Conservation (phyloP, 1,139 yeast species). For the Lodderomyces pseudojiufengensis region DNA sequence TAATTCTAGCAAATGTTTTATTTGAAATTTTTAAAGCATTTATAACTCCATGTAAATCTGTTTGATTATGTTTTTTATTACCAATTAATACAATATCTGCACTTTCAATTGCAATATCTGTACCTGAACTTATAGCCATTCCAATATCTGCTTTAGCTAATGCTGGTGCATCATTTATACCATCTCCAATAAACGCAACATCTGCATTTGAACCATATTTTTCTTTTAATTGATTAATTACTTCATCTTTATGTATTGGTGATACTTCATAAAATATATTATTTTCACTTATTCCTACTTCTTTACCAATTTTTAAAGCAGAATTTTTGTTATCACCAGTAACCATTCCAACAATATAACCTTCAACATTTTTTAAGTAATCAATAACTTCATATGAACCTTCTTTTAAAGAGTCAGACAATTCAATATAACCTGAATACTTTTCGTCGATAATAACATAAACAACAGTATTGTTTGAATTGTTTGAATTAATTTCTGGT, state of each 20-base stretch:
- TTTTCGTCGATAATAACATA: constrained; percentile 50
- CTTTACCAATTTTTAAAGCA: constrained; percentile 61
- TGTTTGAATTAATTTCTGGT: constrained; percentile 3
- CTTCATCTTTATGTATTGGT: constrained; percentile 72
- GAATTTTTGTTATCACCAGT: constrained; percentile 78
- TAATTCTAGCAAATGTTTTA: constrained; percentile 70
- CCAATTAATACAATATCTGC: constrained; percentile 81
- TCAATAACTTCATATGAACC: constrained; percentile 62
- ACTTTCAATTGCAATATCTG: constrained; percentile 94
- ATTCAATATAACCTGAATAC: constrained; percentile 61
- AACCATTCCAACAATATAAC: constrained; percentile 77
- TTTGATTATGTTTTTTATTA: constrained; percentile 21
- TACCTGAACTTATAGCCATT: constrained; percentile 86
- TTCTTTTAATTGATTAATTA: constrained; percentile 57
- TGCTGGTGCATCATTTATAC: constrained; percentile 96
- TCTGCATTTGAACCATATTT: constrained; percentile 23
- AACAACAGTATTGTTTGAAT: constrained; percentile 29
- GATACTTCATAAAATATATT: constrained; percentile 74
- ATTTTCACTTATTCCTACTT: constrained; percentile 60
- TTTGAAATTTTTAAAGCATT: constrained; percentile 72
- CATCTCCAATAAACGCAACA: constrained; percentile 90
- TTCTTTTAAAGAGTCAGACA: constrained; percentile 66
- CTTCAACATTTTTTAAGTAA: constrained; percentile 46
- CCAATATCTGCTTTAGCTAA: constrained; percentile 86
- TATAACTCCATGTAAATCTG: constrained; percentile 60